Evolutionary conservation across 2,329 filamentous ascomycete species (phyloP), one percentile per base, ranked within the genome.

Genomic region (Apiospora arundinis): DNA sequence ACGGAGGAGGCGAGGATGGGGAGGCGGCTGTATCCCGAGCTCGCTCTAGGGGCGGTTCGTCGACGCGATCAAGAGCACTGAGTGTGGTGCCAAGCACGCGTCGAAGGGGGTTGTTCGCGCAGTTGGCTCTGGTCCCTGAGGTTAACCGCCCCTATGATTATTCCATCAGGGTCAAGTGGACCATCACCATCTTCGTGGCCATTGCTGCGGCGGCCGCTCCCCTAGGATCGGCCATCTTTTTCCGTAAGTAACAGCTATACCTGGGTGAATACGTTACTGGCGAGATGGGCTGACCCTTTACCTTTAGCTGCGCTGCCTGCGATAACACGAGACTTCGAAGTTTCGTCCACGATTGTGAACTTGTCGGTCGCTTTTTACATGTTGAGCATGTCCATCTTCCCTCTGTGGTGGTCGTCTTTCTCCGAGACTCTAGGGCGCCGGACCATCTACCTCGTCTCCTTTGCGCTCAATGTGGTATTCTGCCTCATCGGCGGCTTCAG

Each of bases 401-500:
- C 94, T 0, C 85, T 97, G 0, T 96, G 93, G 93, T 96, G 93
- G 93, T 94, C 92, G 0, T 92, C 91, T 1, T 95, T 96, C 77
- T 94, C 92, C 11, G 94, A 96, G 76, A 85, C 85, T 0, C 81
- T 90, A 0, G 94, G 94, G 16, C 89, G 94, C 52, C 89, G 94
- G 28, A 91, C 90, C n/a, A 92, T 97, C 75, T 96, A 95, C 79
- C 82, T 97, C 44, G 82, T 88, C 45, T 95, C 92, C 0, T 96
- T 96, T 79, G 79, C 86, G 28, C 83, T 95, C 18, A 95, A 94
- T 77, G 83, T 91, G 70, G 73, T 95, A 49, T 95, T 93, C 82
- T 91, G 91, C 69, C 83, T 92, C 21, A 83, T 94, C 52, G 90
- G 89, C 69, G 93, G 93, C 21, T 81, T 94, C 40, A 92, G 91